Percentiles rank a stretch among this genome's conserved stretches.
Evolutionary conservation across 805 yeast species (phyloP).

Genomic region (Ogataea nakhonphanomensis): DNA sequence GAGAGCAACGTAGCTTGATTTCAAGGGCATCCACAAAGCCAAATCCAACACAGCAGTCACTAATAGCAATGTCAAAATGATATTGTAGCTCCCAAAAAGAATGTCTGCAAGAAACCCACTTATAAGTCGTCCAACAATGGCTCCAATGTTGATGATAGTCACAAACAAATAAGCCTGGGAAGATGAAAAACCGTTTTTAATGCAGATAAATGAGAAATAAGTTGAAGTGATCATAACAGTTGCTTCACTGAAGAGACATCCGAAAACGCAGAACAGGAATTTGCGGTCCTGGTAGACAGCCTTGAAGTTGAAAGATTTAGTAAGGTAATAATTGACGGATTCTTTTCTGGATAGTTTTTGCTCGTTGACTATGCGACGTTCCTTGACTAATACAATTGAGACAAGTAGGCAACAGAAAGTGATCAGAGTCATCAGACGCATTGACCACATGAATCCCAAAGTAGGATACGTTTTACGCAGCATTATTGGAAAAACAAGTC

Average conservation of each 20-base stretch:
- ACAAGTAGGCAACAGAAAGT: constrained; percentile 27
- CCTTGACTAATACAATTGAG: constrained; percentile 33
- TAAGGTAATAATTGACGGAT: constrained; percentile 4
- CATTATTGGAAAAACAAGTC: constrained; percentile 48
- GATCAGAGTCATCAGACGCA: constrained; percentile 46
- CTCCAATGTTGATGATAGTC: constrained; percentile 43
- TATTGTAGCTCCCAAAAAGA: constrained; percentile 48
- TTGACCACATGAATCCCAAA: constrained; percentile 56
- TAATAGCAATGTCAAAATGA: constrained; percentile 31
- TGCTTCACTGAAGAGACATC: constrained; percentile 43
- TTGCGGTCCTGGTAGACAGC: constrained; percentile 36
- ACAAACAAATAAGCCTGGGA: constrained; percentile 42
- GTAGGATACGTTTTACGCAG: constrained; percentile 42
- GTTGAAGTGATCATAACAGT: constrained; percentile 44
- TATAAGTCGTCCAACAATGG: constrained; percentile 31
- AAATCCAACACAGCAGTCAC: constrained; percentile 44
- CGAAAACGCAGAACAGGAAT: constrained; percentile 41
- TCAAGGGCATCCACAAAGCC: constrained; percentile 62
- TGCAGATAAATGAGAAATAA: constrained; percentile 47
- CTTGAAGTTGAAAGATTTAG: constrained; percentile 35
- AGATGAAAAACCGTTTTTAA: constrained; percentile 41
- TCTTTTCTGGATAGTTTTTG: constrained; percentile 5
- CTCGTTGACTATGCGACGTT: constrained; percentile 30
- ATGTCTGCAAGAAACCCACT: constrained; percentile 31
- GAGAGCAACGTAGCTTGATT: constrained; percentile 36